Evolutionary conservation across 176 grass and related monocot species (phyloP), one percentile per base, ranked within the genome.

Genomic region (Elymus sibiricus): DNA sequence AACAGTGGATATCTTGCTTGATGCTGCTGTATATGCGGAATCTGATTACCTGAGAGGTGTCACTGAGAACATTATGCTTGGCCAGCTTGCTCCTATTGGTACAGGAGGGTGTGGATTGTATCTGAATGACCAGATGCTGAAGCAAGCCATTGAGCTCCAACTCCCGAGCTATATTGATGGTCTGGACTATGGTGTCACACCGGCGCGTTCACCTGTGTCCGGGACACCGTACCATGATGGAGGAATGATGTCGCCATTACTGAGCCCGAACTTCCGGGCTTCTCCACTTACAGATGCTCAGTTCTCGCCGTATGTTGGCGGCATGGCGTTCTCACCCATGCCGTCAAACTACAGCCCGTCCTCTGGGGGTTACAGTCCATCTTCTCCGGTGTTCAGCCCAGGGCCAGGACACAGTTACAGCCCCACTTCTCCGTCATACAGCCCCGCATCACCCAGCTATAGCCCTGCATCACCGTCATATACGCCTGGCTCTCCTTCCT

Each of bases 51-150:
- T 99, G 82, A 93, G 97, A 73, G 97, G 97, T 34, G 97, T 98
- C 8, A 95, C 97, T 24, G 97, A 98, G 84, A 98, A 95, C 46
- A 98, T 98, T 53, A 98, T 98, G 81, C 92, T 98, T 76, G 97
- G 92, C 68, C 97, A 98, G 85, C 90, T 98, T 85, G 97, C 92
- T 39, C 94, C 97, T 21, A 92, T 98, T 17, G 97, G 97, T n/a
- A 95, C 96, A 58, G 96, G 96, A 60, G 83, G 74, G 17, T 95
- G 96, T 83, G 85, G 88, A 32, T 56, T 98, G 64, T 95, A 98
- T 89, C 86, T 98, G 65, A 98, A 98, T 49, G 94, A 91, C 86
- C 88, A 98, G 68, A 98, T 95, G 97, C 74, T 98, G 70, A 90
- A 95, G 82, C 93, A 95, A 59, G 97, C 97, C 38, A 98, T 98